Percentiles rank a stretch among this genome's conserved stretches.
These are phyloP conservation scores for Ormosia emarginata DNA, from an alignment of 306 rosid species.

Conservation along the genomic window DNA sequence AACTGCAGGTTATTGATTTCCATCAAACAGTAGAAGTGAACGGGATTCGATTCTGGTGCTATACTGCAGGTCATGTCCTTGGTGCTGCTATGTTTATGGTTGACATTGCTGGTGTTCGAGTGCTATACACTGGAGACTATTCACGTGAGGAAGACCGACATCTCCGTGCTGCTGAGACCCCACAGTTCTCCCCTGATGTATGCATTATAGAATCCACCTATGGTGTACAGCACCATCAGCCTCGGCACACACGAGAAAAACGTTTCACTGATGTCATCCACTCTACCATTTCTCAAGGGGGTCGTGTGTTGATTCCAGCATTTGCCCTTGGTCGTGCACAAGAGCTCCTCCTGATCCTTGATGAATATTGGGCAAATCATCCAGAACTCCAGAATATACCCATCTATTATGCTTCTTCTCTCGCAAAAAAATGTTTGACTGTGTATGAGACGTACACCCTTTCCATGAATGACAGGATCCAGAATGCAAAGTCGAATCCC, in stretches of 20 bases:
- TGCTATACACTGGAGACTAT: conserved; percentile 94
- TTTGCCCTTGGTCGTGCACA: conserved; percentile 97
- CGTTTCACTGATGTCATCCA: conserved; percentile 90
- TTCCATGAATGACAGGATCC: conserved; percentile 94
- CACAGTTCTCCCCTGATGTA: conserved; percentile 88
- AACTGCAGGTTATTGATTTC: conserved; percentile 87
- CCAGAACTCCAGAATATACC: conserved; percentile 89
- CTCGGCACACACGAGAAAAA: conserved; percentile 79
- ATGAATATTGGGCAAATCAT: conserved; percentile 94
- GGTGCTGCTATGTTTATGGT: conserved; percentile 99
- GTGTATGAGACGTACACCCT: conserved; percentile 94
- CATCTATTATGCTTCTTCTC: conserved; percentile 94
- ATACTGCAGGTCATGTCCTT: conserved; percentile 95
- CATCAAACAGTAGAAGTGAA: conserved; percentile 92
- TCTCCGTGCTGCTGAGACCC: conserved; percentile 96
- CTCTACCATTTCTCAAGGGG: conserved; percentile 87
- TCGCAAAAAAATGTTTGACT: conserved; percentile 83
- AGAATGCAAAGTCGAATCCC: conserved; percentile 91
- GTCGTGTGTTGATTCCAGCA: conserved; percentile 89
- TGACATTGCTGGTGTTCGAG: conserved; percentile 91
- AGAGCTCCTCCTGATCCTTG: conserved; percentile 90
- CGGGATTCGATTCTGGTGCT: conserved; percentile 96
- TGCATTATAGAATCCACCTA: conserved; percentile 96
- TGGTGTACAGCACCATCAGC: conserved; percentile 95
- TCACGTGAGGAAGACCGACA: conserved; percentile 97